These are phyloP conservation scores for Candida sanyaensis DNA, from an alignment of 1,139 yeast genomes.

Conservation along the genomic window DNA sequence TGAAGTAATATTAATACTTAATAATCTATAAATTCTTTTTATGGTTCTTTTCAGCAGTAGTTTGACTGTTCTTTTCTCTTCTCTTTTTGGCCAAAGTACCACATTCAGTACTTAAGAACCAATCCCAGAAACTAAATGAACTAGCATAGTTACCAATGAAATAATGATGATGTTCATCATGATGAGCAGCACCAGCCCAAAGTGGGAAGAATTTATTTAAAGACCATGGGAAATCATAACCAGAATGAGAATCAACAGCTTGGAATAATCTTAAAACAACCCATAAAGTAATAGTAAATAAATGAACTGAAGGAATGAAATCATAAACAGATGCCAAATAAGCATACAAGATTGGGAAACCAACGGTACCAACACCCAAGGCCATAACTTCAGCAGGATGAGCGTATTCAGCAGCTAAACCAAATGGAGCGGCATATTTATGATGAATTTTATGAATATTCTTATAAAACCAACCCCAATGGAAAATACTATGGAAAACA, in stretches of 20 bases:
- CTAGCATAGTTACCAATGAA: constrained; percentile 93
- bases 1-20: constrained; percentile 24
- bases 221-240: constrained; percentile 97
- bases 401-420: constrained; percentile 94
- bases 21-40: constrained; percentile 13
- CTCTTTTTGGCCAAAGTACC: constrained; percentile 65
- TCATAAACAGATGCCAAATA: constrained; percentile 28
- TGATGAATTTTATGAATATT: constrained; percentile 95
- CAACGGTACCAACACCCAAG: constrained; percentile 92
- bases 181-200: constrained; percentile 99
- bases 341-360: constrained; percentile 73
- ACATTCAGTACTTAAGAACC: constrained; percentile 77
- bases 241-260: constrained; percentile 96
- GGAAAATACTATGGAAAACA: constrained; percentile 88
- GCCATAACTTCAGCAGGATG: constrained; percentile 92
- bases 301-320: constrained; percentile 58
- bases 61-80: constrained; percentile 51
- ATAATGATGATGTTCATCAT: constrained; percentile 93
- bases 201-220: constrained; percentile 86
- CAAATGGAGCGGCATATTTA: constrained; percentile 96
- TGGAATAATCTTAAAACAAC: constrained; percentile 85
- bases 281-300: constrained; percentile 86
- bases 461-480: constrained; percentile 82
- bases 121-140: constrained; percentile 95
- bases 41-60: constrained; percentile 28